Base-by-base conservation (phyloP, 192 early-diverging fungal species). In the Podila epicladia region DNA sequence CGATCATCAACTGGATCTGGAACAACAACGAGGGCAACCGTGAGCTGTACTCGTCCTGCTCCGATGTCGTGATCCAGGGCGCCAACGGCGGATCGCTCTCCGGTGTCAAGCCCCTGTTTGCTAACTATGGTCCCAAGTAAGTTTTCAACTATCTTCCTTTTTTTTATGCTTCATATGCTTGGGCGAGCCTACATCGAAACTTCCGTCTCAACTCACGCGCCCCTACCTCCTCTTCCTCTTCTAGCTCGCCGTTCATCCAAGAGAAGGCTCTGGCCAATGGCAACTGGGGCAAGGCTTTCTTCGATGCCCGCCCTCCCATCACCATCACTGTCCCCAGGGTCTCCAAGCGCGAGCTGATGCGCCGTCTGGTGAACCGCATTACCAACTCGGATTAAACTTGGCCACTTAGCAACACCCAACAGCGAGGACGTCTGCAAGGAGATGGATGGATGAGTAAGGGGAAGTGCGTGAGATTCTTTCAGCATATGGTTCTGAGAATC, bases 11-110 rank as follows among this genome's bases (percentile, higher is more conserved):
- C 70, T 55, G 71, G 64, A 48, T 72, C 65, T 79, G 76, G 76
- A 79, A 79, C 76, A 79, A 79, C 61, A 79, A 79, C 76, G 76
- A 79, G 65, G 76, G 76, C 32, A 79, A 79, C 69, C 76, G 76
- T 38, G 76, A 79, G 69, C 13, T 79, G 26, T 79, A 79, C 70
- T 72, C 76, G 5, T 79, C 76, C 4, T 68, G 65, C 22, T 45
- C 76, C 7, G 76, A 79, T 31, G 55, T 79, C 24, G 65, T 72
- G 31, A 72, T 79, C 55, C 60, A 72, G 20, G 76, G 76, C 15
- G 51, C 65, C 64, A 79, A 79, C 61, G 76, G 76, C 22, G 76
- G 76, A 9, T 67, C 76, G n/a, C 45, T 79, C 61, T 73, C 71
- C 11, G 77, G 77, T 69, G 65, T 80, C 41, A 65, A 49, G 5